Base-by-base conservation (phyloP, 2,329 filamentous ascomycete species). In the Amylocarpus encephaloides region DNA sequence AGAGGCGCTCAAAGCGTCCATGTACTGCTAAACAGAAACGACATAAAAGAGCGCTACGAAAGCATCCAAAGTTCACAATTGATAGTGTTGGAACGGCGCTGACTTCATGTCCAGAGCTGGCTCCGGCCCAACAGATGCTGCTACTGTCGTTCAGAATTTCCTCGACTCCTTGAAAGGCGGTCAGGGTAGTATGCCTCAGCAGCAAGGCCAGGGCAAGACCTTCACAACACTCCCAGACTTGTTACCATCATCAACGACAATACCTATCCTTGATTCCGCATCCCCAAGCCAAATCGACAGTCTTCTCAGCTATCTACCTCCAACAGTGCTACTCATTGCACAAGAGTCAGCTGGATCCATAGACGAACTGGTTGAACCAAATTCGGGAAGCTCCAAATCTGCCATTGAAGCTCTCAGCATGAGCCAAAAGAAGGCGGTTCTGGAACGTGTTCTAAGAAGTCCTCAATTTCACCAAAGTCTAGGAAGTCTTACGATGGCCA, bases 401-500 rank as follows among this genome's bases (percentile, higher is more conserved):
- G 88, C 87, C 26, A 82, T 88, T 56, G 78, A 85, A 53, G 83
- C 86, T 6, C 76, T 96, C 62, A 85, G 79, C 48, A 67, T 84
- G 6, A 76, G 77, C 2, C 84, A 93, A 66, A 97, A 97, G 74
- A 88, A 86, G 63, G 75, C 78, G 18, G 78, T 97, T 11, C 70
- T 98, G 39, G 84, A 83, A 66, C 85, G 84, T 64, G 90, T 97
- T 6, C 71, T 97, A 12, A 81, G 88, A 56, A 94, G 88, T 58
- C 92, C 93, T 15, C 93, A 98, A 65, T 90, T 98, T 64, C 80
- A 82, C 53, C 93, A 97, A 68, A 92, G 88, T 59, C 71, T 96
- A 35, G 80, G 82, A 0, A 93, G 86, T 65, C 71, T 98, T 60
- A 95, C 90, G 0, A 82, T 90, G 68, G 93, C 93, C 11, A 73